Conservation (phyloP, 768 basidiomycete genomes). For the Udeniomyces megalosporus region DNA sequence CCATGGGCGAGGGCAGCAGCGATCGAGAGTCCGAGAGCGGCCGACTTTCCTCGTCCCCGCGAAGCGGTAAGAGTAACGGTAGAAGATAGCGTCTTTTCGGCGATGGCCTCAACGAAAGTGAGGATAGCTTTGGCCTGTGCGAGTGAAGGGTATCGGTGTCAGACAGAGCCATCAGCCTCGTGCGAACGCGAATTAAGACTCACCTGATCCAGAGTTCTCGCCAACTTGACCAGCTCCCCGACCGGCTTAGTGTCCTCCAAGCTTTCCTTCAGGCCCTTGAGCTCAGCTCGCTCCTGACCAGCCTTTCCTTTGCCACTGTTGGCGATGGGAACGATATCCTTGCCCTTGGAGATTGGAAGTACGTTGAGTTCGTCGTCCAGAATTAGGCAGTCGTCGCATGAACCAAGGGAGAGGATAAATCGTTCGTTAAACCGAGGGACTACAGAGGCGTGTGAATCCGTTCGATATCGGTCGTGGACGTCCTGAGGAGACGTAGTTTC, state of each 20-base stretch:
- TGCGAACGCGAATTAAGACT: background rate
- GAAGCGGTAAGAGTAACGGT: conserved; percentile 89
- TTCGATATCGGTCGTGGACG: conserved; percentile 85
- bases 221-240: conserved; percentile 73
- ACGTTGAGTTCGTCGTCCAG: conserved; percentile 97
- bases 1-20: conserved; percentile 83
- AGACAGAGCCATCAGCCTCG: too few relatives aligned
- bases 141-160: too few relatives aligned
- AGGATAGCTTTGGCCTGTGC: conserved; percentile 59
- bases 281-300: conserved; percentile 22
- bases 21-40: conserved; percentile 86
- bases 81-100: conserved; percentile 81
- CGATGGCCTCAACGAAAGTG: conserved; percentile 84
- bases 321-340: conserved; percentile 63
- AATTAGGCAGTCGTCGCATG: conserved; percentile 79
- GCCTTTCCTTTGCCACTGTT: conserved; percentile 38
- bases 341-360: conserved; percentile 83
- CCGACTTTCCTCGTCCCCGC: conserved; percentile 91
- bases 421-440: conserved; percentile 96
- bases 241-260: conserved; percentile 70
- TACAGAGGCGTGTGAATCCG: conserved; percentile 61
- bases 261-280: conserved; percentile 60
- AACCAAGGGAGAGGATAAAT: conserved; percentile 90
- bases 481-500: conserved; percentile 41
- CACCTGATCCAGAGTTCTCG: conserved; percentile 82